These are phyloP conservation scores for Cercospora sp. DNA, from an alignment of 2,329 filamentous ascomycete genomes.

Conservation along the genomic window DNA sequence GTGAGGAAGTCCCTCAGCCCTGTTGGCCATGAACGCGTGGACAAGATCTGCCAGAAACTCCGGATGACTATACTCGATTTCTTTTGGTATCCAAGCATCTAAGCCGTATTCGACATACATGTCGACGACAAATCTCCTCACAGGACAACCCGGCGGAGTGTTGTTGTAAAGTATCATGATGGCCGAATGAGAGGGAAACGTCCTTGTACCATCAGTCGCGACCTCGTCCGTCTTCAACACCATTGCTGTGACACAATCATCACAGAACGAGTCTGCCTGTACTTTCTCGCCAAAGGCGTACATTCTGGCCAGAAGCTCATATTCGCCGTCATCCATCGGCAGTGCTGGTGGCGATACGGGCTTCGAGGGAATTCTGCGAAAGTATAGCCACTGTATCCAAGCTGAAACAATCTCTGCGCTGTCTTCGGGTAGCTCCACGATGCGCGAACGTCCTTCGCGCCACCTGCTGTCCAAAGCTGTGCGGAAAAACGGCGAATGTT, in stretches of 20 bases:
- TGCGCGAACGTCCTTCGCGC: conserved; percentile 22
- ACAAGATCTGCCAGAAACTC: conserved; percentile 28
- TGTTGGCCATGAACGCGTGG: conserved; percentile 20
- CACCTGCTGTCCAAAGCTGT: conserved; percentile 27
- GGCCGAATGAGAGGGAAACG: conserved; percentile 24
- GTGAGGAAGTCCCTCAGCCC: conserved; percentile 15
- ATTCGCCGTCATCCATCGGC: conserved; percentile 28
- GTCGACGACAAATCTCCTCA: conserved; percentile 24
- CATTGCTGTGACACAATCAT: conserved; percentile 28
- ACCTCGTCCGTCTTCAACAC: conserved; percentile 26
- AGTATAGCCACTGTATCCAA: conserved; percentile 29
- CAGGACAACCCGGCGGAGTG: conserved; percentile 21
- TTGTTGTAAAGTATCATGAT: conserved; percentile 27
- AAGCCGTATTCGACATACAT: conserved; percentile 27
- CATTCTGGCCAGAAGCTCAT: conserved; percentile 21
- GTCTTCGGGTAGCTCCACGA: conserved; percentile 24
- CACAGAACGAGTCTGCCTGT: conserved; percentile 24
- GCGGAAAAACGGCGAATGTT: conserved; percentile 25
- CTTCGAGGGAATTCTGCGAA: conserved; percentile 25
- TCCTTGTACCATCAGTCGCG: conserved; percentile 23
- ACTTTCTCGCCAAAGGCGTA: conserved; percentile 29
- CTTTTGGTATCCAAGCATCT: conserved; percentile 29
- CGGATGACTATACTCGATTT: conserved; percentile 22
- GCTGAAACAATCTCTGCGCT: conserved; percentile 21
- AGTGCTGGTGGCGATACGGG: conserved; percentile 24